These are phyloP conservation scores for Falciphora oryzae DNA, from an alignment of 2,329 filamentous ascomycete species.

Conservation along the genomic window DNA sequence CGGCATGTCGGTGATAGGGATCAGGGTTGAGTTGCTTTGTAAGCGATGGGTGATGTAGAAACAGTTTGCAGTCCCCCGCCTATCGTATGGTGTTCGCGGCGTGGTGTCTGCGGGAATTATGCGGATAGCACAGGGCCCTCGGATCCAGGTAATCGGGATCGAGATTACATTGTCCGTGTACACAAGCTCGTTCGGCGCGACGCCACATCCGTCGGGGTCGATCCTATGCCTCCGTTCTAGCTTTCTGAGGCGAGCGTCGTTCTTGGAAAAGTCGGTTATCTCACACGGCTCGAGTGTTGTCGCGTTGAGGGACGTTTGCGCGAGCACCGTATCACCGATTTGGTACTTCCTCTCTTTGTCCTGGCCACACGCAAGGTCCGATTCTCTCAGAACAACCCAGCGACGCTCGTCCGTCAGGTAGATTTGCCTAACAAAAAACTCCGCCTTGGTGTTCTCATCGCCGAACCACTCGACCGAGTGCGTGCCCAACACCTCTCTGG, in stretches of 20 bases:
- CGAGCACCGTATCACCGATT: constrained; percentile 57
- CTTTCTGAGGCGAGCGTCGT: constrained; percentile 38
- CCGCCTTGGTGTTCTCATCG: constrained; percentile 35
- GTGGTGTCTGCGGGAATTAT: constrained; percentile 34
- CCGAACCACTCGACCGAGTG: constrained; percentile 55
- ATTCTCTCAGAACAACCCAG: constrained; percentile 52
- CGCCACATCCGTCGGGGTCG: constrained; percentile 23
- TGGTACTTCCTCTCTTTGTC: constrained; percentile 28
- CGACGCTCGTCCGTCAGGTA: constrained; percentile 55
- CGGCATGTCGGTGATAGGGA: background rate
- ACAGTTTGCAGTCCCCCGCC: constrained; percentile 57
- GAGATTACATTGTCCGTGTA: constrained; percentile 42
- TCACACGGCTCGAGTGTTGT: constrained; percentile 55
- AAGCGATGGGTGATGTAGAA: constrained; percentile 51
- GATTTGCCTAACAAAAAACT: constrained; percentile 66
- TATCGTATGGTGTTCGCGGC: constrained; percentile 49
- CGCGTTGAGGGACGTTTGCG: constrained; percentile 24
- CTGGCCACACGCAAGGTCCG: constrained; percentile 50
- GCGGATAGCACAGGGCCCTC: constrained; percentile 54
- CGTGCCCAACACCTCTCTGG: constrained; percentile 50
- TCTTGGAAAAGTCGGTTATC: constrained; percentile 35
- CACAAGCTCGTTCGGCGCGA: constrained; percentile 52
- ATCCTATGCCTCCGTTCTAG: constrained; percentile 44
- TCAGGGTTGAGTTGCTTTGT: background rate
- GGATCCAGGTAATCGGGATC: constrained; percentile 35